phyloP scores from a whole-genome alignment of 129 eudicot genomes.

The Centaurea solstitialis region DNA sequence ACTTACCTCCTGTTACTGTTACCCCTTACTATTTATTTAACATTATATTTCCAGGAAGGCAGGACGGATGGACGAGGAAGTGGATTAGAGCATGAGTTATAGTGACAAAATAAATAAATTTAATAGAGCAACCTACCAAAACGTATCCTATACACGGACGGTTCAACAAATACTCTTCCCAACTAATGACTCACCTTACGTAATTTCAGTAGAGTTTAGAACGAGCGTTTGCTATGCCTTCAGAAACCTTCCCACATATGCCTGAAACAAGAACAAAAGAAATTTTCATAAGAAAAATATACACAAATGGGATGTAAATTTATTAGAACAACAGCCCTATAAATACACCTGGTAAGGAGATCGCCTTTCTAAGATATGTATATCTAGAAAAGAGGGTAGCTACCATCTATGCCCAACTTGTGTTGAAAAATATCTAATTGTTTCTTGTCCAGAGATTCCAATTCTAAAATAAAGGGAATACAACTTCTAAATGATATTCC shows the following conservation, averaged over 20 bases:
- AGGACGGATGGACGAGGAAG: slow-evolving; percentile 6
- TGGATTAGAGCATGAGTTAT: slow-evolving; percentile 12
- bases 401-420: not conserved
- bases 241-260: slow-evolving; percentile 67
- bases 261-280: slow-evolving; percentile 45
- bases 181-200: slow-evolving; percentile 12
- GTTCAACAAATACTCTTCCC: not conserved
- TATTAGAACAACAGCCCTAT: not conserved
- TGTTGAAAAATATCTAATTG: not conserved
- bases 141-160: slow-evolving; percentile 2
- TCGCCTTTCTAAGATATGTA: not conserved
- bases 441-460: not conserved
- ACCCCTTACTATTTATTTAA: not conserved
- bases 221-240: slow-evolving; percentile 40
- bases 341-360: not conserved
- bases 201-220: slow-evolving; percentile 2
- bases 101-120: slow-evolving; percentile 21
- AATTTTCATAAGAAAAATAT: not conserved
- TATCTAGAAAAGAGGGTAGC: not conserved
- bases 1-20: not conserved
- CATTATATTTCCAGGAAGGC: not conserved
- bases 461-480: not conserved
- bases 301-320: too few relatives aligned
- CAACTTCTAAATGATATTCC: not conserved
- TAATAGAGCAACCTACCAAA: not conserved